phyloP scores from a whole-genome alignment of 306 rosid species.

The Arachis hypogaea region DNA sequence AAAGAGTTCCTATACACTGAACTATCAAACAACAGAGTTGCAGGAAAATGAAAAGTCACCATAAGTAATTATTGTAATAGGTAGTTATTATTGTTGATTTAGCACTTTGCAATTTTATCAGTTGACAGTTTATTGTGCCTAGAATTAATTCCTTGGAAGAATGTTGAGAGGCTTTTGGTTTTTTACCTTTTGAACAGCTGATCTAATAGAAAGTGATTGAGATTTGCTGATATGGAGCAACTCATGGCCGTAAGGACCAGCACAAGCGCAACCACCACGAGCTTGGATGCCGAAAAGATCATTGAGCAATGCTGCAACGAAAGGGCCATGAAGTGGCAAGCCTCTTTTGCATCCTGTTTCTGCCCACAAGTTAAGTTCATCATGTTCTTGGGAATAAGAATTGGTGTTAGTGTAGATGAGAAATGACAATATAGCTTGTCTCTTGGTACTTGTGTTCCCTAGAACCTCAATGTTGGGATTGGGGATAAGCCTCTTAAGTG shows the following conservation, averaged over 20 bases:
- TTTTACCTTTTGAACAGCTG: conserved; percentile 64
- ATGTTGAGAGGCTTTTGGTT: neutral
- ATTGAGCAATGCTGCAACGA: conserved; percentile 72
- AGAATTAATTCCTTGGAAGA: neutral
- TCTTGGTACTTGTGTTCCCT: conserved; percentile 57
- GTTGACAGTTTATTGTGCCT: too few species aligned
- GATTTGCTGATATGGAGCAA: conserved; percentile 61
- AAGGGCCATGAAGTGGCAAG: conserved; percentile 80
- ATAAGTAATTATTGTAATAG: too few species aligned
- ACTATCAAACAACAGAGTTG: too few species aligned
- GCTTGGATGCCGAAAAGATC: conserved; percentile 89
- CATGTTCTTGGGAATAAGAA: conserved; percentile 20
- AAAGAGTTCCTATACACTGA: too few species aligned
- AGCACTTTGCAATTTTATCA: too few species aligned
- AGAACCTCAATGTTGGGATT: conserved; percentile 62
- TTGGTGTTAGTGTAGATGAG: conserved; percentile 61
- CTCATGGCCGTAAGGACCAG: conserved; percentile 86
- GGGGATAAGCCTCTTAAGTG: conserved; percentile 58
- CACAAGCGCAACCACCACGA: conserved; percentile 89
- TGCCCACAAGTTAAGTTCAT: conserved; percentile 57
- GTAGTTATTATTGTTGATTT: too few species aligned
- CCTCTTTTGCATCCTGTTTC: conserved; percentile 62
- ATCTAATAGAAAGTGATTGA: conserved; percentile 61
- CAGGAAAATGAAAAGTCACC: too few species aligned
- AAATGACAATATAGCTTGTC: conserved; percentile 81